A percentile compares a stretch with the other conserved stretches of the same genome.
These are phyloP conservation scores for Backusella circina DNA, from an alignment of 192 early-diverging fungal genomes.

Conservation along the genomic window DNA sequence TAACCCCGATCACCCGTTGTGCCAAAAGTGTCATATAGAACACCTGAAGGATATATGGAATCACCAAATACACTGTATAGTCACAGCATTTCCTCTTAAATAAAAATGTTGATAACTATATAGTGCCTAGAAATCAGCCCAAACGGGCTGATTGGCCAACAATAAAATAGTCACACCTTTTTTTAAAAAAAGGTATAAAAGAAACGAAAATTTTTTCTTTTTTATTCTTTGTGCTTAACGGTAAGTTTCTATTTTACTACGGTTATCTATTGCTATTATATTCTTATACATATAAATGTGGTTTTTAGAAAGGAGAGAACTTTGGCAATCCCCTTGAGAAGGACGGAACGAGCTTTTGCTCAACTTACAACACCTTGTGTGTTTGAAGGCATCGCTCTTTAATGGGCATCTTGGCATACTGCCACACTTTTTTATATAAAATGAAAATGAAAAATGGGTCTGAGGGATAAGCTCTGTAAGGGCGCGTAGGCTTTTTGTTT, in stretches of 20 bases:
- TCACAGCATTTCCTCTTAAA: too few species aligned
- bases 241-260: constrained; percentile 12
- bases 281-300: not conserved
- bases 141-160: too few species aligned
- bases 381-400: constrained; percentile 29
- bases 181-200: not conserved
- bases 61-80: too few species aligned
- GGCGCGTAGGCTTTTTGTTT: too few species aligned
- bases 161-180: not conserved
- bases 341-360: constrained; percentile 34
- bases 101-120: too few species aligned
- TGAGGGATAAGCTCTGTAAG: not conserved
- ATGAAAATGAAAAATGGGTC: constrained; percentile 16
- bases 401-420: constrained; percentile 29
- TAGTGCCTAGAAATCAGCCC: too few species aligned
- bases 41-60: too few species aligned
- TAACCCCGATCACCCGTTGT: too few species aligned
- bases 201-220: not conserved
- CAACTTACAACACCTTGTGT: constrained; percentile 21
- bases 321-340: constrained; percentile 40
- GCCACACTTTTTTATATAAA: constrained; percentile 20
- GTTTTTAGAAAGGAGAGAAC: constrained; percentile 32
- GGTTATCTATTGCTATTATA: not conserved
- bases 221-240: constrained; percentile 32
- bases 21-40: too few species aligned